Evolutionary conservation across 192 early-diverging fungal species (phyloP).

Genomic region (Entomortierella lignicola): DNA sequence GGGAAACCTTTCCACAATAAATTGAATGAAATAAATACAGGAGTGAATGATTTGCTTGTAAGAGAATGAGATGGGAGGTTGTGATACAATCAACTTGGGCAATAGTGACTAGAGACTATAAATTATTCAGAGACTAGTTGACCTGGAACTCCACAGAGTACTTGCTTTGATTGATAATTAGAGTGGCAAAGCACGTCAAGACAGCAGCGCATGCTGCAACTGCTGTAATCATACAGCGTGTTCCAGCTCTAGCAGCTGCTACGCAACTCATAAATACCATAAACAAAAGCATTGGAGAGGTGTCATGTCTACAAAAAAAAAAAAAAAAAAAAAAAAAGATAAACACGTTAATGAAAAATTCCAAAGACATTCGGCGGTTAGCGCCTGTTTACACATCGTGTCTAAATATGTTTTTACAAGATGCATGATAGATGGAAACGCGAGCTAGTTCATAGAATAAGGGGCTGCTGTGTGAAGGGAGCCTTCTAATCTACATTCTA

Average conservation of each 20-base stretch:
- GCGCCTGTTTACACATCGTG: no score
- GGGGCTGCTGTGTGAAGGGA: no score
- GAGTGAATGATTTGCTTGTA: no score
- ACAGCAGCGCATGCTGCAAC: constrained; percentile 35
- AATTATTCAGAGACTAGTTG: constrained; percentile 18
- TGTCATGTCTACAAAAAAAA: constrained; percentile 19
- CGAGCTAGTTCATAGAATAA: no score
- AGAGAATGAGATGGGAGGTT: no score
- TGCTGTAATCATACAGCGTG: constrained; percentile 36
- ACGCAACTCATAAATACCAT: constrained; percentile 27
- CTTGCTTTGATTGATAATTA: constrained; percentile 26
- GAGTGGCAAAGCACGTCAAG: constrained; percentile 39
- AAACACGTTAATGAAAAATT: not conserved
- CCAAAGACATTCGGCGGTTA: no score
- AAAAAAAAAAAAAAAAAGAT: not conserved
- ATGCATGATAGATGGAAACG: no score
- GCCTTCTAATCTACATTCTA: not conserved
- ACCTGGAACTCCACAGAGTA: constrained; percentile 24
- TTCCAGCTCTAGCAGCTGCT: constrained; percentile 35
- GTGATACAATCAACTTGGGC: no score
- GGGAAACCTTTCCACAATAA: no score
- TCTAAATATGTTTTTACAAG: no score
- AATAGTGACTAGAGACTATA: no score
- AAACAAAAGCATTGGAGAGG: constrained; percentile 30
- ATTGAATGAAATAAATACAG: no score